Evolutionary conservation across 768 basidiomycete genomes (phyloP), one percentile per base, ranked within the genome.

Genomic region (Cystofilobasidium capitatum): DNA sequence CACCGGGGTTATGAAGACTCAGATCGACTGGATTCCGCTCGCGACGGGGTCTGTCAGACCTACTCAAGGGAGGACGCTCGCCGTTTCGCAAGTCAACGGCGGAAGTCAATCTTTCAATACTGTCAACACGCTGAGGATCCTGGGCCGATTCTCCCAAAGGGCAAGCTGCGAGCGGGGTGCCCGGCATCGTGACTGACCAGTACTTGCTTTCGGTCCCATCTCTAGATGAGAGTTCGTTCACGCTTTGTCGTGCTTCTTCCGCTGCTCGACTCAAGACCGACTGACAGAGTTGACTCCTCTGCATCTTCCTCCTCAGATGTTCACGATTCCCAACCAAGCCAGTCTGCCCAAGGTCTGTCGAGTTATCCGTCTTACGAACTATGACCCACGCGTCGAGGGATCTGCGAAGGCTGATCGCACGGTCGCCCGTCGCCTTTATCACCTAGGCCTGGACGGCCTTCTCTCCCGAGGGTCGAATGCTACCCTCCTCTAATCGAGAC

Each of bases 21-120:
- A 78, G 67, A 76, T 78, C 60, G 77, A 78, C 64, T 78, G 77
- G 76, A 77, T 78, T 47, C 77, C 77, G 4, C 66, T 78, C 10
- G 70, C 71, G 0, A 71, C 71, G 0, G 77, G 77, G 0, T 74
- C 73, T 4, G 77, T 78, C 0, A 60, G 77, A 35, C 77, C 77
- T 0, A 77, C 76, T 0, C 77, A 78, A 61, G 77, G 77, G 0
- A 69, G 75, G 20, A 75, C 73, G 4, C 66, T 77, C 12, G 77
- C 73, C 1, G 71, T 78, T n/a, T 70, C 72, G 7, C 77, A 78
- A 71, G 69, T 73, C 55, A 74, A 73, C 61, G 72, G 72, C n/a
- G 72, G 75, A 0, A 71, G 71, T 24, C 75, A 77, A 47, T 69
- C 66, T 0, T 77, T 77, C 72, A 77, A 77, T 70, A 75, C 74